Base-by-base conservation (phyloP, 805 yeast genomes). In the Cyberlindnera bimundalis region DNA sequence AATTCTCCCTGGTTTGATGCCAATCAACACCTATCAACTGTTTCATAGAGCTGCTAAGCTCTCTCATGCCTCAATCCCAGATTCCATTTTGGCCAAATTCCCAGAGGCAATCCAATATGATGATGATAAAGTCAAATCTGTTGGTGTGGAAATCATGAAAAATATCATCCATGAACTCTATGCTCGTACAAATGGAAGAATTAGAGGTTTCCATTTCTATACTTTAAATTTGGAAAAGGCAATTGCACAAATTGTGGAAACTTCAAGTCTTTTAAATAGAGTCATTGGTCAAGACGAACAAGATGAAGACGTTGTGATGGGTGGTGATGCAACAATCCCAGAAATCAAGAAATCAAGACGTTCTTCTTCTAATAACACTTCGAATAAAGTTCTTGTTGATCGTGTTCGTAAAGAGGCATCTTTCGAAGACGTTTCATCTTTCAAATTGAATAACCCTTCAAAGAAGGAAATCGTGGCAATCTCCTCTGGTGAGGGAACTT, bases 151-250 rank as follows among this genome's bases (percentile, higher is more conserved):
- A 14, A 65, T 86, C 9, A 50, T 90, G 42, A 69, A 74, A 18
- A 78, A 81, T 18, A 79, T 87, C 40, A 74, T 90, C 31, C 70
- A 76, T 23, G 66, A 70, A 38, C 71, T 89, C 20, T 70, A 74
- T 52, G 50, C 63, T 3, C 68, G 71, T 35, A 76, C 89, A 0
- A 58, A 70, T 19, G 76, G 78, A 11, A 66, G 81, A 34, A 67
- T 84, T n/a, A 77, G 76, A 46, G 95, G 96, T 2, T 83, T 84
- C 66, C 99, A 93, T 61, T 89, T 93, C 62, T 93, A 91, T 60
- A 85, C 96, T 0, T 73, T 93, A 51, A 93, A 93, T 59, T 71
- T 93, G 59, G 99, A 93, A 62, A 88, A 88, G 58, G 85, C 96
- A 1, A 81, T 89, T 30, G 96, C 96, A 1, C 83, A 84, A 48